A percentile compares a stretch with the other conserved stretches of the same genome.
These are phyloP conservation scores for Chaetomiaceae sp. DNA, from an alignment of 2,329 filamentous ascomycete genomes.

Conservation along the genomic window DNA sequence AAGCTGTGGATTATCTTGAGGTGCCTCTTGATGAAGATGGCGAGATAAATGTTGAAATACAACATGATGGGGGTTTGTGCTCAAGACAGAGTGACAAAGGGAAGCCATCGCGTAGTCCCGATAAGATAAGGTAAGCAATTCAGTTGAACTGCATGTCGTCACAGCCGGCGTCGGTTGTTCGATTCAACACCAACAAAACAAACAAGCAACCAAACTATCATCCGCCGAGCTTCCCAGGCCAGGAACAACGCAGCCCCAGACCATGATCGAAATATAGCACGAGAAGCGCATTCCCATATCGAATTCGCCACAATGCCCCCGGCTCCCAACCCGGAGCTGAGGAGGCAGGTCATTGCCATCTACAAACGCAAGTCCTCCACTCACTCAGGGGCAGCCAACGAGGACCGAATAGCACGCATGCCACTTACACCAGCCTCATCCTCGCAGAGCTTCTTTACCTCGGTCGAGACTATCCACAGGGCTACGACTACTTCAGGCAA, in stretches of 20 bases:
- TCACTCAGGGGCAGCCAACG: background rate
- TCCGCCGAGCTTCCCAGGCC: background rate
- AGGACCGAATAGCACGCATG: background rate
- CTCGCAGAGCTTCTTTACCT: constrained; percentile 73
- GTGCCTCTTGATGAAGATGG: too few species aligned
- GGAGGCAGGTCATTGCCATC: constrained; percentile 73
- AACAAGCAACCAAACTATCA: too few species aligned
- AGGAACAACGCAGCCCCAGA: background rate
- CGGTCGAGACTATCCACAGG: constrained; percentile 80
- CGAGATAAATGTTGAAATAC: too few species aligned
- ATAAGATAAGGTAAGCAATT: too few species aligned
- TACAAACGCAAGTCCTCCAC: constrained; percentile 67
- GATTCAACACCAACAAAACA: background rate
- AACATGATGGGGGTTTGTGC: too few species aligned
- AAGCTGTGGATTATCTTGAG: too few species aligned
- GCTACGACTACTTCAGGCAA: constrained; percentile 73
- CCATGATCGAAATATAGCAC: background rate
- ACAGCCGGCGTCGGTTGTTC: too few species aligned
- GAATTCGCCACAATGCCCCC: constrained; percentile 17
- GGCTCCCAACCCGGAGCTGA: constrained; percentile 53
- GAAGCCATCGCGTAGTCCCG: too few species aligned
- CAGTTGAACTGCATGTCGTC: too few species aligned
- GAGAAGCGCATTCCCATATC: background rate
- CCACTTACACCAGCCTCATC: background rate
- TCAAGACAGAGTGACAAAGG: too few species aligned